Percentiles rank a stretch among this genome's conserved stretches.
These are phyloP conservation scores for Pseudogymnoascus sp. DNA, from an alignment of 2,329 filamentous ascomycete species.

Conservation along the genomic window DNA sequence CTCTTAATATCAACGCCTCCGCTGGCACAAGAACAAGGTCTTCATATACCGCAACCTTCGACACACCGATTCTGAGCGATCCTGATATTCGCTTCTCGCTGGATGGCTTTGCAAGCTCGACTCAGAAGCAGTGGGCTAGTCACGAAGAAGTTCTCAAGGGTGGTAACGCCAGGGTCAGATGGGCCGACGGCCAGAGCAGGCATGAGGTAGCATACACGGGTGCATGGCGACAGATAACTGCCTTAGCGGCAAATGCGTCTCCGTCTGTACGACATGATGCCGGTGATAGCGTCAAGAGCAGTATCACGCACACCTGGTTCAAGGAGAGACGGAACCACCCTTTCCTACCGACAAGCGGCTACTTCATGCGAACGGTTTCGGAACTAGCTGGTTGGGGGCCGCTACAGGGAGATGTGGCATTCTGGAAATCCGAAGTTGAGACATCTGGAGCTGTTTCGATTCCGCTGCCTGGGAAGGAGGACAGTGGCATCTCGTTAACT, in stretches of 20 bases:
- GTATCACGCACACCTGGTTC: conserved; percentile 71
- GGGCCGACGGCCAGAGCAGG: conserved; percentile 56
- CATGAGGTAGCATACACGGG: conserved; percentile 76
- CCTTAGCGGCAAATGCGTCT: conserved; percentile 66
- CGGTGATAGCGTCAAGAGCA: conserved; percentile 85
- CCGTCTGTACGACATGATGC: conserved; percentile 76
- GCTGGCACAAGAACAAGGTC: conserved; percentile 85
- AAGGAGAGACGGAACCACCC: conserved; percentile 77
- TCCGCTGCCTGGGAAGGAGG: conserved; percentile 55
- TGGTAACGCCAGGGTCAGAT: conserved; percentile 67
- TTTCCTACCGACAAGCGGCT: conserved; percentile 74
- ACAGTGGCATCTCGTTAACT: conserved; percentile 74
- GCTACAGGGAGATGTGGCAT: conserved; percentile 82
- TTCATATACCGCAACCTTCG: conserved; percentile 80
- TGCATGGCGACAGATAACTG: conserved; percentile 82
- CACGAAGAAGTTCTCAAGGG: conserved; percentile 86
- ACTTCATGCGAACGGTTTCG: conserved; percentile 66
- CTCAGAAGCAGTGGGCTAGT: conserved; percentile 84
- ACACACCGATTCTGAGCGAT: conserved; percentile 74
- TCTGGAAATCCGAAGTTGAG: conserved; percentile 86
- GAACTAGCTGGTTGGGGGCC: conserved; percentile 85
- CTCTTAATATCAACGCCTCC: conserved; percentile 77
- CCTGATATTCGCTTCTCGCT: conserved; percentile 72
- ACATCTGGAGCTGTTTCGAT: conserved; percentile 68
- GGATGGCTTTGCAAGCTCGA: conserved; percentile 74